Base-by-base conservation (phyloP, 1,284 basidiomycete genomes). In the Ganoderma sp. region DNA sequence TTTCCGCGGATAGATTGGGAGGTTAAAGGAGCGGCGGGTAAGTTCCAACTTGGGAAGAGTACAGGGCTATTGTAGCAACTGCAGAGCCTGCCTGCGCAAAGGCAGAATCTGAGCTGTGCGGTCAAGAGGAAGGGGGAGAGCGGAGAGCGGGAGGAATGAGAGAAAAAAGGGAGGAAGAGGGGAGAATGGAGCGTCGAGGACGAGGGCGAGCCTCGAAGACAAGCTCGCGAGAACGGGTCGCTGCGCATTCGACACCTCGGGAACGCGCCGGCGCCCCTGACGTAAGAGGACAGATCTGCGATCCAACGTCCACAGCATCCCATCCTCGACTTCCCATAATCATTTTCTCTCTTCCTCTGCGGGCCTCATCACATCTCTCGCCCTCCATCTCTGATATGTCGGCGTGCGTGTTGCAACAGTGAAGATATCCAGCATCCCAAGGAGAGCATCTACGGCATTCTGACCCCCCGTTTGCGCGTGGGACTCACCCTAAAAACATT, bases 11-110 rank as follows among this genome's bases (percentile, higher is more conserved):
- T 64, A 61, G 58, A 41, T n/a, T 25, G 58, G 48, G 64, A 34
- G 41, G 65, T 25, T 17, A 65, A 73, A 71, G 37, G 71, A 73
- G 69, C 63, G 67, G 48, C 50, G 61, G 61, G 37, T 57, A 61
- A 28, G 41, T 42, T 41, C 58, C 58, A 41, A 41, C 57, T 32
- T 57, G 57, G 43, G 64, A 61, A 17, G 32, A 54, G 64, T 60
- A 66, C 41, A 60, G 50, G 57, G 57, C 15, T 14, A 25, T 22
- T 41, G 62, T 64, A 63, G 56, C 69, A 68, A 67, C 69, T 67
- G 71, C 71, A 73, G 67, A 69, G 69, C 71, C 67, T 67, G 71
- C 66, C 71, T 69, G 69, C 69, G 67, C 63, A 32, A 39, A 67
- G 57, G 67, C 69, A 69, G 71, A 61, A 61, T 67, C 71, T 69